Conservation (phyloP, 345 rosid genomes). For the Erysimum cheiranthoides region DNA sequence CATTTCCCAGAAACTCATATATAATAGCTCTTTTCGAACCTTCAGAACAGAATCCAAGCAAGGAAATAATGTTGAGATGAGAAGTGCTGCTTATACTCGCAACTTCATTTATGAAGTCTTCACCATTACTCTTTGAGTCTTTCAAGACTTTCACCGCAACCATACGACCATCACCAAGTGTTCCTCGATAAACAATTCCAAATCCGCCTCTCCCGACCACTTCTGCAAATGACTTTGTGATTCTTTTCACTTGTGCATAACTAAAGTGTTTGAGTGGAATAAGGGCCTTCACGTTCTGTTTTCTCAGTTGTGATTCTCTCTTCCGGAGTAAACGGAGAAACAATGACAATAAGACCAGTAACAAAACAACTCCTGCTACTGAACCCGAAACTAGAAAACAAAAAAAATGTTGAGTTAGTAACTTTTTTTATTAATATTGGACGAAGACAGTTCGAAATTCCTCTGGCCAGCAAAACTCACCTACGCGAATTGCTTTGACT, state of each 20-base stretch:
- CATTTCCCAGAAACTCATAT: too few species aligned
- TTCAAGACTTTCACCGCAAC: slow-evolving; percentile 46
- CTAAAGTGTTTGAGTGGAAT: slow-evolving; percentile 2
- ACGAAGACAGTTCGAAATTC: not conserved
- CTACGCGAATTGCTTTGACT: not conserved
- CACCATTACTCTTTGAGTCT: too few species aligned
- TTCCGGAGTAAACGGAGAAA: not conserved
- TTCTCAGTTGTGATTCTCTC: not conserved
- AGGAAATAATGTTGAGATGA: too few species aligned
- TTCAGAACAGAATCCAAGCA: too few species aligned
- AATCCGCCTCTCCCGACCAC: slow-evolving; percentile 12
- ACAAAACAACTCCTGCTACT: not conserved
- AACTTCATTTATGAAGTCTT: too few species aligned
- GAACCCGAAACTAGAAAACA: not conserved
- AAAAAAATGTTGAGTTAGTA: not conserved
- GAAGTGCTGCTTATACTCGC: too few species aligned
- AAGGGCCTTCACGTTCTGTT: not conserved
- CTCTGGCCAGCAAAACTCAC: not conserved
- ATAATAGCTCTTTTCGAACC: too few species aligned
- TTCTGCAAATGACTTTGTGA: not conserved
- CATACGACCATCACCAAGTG: not conserved
- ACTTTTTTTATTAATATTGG: not conserved
- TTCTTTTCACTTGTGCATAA: slow-evolving; percentile 6
- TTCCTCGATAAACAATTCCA: slow-evolving; percentile 12
- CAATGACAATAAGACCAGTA: not conserved